phyloP scores from a whole-genome alignment of 2,329 filamentous ascomycete genomes.

The Colletotrichum sp. region DNA sequence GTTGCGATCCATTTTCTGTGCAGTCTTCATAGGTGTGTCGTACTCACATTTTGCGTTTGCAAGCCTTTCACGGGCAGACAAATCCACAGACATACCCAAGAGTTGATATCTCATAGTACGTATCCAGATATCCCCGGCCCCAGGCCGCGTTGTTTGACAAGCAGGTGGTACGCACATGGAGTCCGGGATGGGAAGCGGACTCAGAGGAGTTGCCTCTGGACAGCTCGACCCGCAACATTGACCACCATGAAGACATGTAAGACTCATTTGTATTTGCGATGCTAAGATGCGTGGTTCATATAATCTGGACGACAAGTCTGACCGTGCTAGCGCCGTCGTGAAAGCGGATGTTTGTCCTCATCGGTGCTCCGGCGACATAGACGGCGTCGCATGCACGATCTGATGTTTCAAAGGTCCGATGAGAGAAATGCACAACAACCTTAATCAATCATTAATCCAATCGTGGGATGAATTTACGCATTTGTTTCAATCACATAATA shows the following conservation, averaged over 20 bases:
- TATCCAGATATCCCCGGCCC: neutral
- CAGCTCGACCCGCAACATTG: neutral
- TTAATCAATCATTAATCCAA: neutral
- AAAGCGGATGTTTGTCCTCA: neutral
- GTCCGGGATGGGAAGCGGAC: neutral
- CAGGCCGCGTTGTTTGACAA: rapidly evolving
- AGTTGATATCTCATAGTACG: neutral
- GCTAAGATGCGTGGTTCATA: neutral
- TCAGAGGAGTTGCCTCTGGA: rapidly evolving
- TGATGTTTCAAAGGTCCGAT: neutral
- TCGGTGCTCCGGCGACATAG: neutral
- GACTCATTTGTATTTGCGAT: neutral
- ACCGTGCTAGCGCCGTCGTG: neutral
- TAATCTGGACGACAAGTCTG: neutral
- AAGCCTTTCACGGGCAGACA: neutral
- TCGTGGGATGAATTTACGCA: neutral
- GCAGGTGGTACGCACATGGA: neutral
- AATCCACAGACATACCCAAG: neutral
- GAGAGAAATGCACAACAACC: neutral
- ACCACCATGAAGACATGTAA: neutral
- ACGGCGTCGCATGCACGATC: neutral
- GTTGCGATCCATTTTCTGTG: neutral
- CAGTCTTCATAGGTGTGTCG: neutral
- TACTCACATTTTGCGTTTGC: neutral
- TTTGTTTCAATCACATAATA: neutral